Evolutionary conservation across 2,329 filamentous ascomycete species (phyloP), one percentile per base, ranked within the genome.

Genomic region (Didymella pinodella): DNA sequence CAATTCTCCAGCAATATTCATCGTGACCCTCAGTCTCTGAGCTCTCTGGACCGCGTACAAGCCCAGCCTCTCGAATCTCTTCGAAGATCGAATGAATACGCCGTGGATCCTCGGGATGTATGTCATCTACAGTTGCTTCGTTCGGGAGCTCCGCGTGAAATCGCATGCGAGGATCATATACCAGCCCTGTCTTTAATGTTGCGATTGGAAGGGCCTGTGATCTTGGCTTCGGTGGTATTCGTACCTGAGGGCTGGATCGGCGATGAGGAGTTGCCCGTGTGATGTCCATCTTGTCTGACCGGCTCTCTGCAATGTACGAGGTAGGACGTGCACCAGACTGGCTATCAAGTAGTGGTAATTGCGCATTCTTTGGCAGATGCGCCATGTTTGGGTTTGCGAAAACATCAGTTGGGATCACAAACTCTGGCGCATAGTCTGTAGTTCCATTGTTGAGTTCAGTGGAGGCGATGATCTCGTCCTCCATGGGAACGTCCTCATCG

Each of bases 91-190:
- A 90, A 69, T 93, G 91, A 59, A 99, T 97, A 14, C 95, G 88
- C 28, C 92, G 85, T 1, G 95, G 95, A 70, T 99, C 95, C 77
- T 99, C 95, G 0, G 95, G 95, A 71, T 99, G 95, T 22, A 96
- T 89, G 22, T 94, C 90, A 47, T 88, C 85, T 1, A 85, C 84
- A 0, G 70, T 63, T 53, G 65, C 66, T 29, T 68, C 60, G 18
- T 81, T 77, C 3, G 81, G 79, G 3, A 83, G 81, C 73, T 97
- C 96, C 54, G 93, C 91, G 75, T 99, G 95, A 61, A 96, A 90
- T 61, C 95, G 92, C 95, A 99, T 99, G 31, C 94, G 88, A 57
- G 92, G 88, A 79, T 99, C 95, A 74, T 98, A 99, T 65, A 84
- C 80, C 2, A 84, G 71, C 0, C 82, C 82, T 8, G 81, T 82